Evolutionary conservation across 1,284 basidiomycete species (phyloP).

Genomic region (Heliocybe sulcata): DNA sequence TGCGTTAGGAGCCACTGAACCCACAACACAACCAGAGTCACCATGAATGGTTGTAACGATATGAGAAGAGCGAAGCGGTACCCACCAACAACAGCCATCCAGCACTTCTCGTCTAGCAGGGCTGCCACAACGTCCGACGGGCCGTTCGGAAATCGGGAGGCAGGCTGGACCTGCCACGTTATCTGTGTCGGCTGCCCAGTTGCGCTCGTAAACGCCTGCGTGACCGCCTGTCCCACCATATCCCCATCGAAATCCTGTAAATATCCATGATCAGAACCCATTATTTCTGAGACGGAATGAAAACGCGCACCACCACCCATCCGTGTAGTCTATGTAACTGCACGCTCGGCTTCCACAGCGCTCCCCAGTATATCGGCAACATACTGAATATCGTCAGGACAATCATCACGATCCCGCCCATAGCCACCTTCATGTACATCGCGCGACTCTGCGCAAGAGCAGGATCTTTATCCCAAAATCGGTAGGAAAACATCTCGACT

Average conservation of each 20-base stretch:
- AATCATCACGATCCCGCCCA: background rate
- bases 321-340: conserved; percentile 6
- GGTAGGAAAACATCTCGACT: background rate
- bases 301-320: conserved; percentile 5
- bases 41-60: background rate
- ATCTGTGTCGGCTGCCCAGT: conserved; percentile 16
- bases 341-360: conserved; percentile 33
- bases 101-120: conserved; percentile 33
- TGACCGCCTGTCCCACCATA: conserved; percentile 34
- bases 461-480: conserved; percentile 3
- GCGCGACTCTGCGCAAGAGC: background rate
- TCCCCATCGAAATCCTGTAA: conserved; percentile 48
- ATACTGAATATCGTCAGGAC: conserved; percentile 25
- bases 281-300: background rate
- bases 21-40: background rate
- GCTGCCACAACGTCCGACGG: conserved; percentile 24
- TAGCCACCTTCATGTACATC: background rate
- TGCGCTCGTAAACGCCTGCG: conserved; percentile 22
- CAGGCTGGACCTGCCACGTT: conserved; percentile 32
- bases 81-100: conserved; percentile 36
- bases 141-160: conserved; percentile 35
- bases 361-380: conserved; percentile 43
- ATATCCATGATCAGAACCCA: background rate
- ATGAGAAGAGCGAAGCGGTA: background rate
- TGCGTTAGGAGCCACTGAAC: background rate